These are phyloP conservation scores for Beta macrorhiza DNA, from an alignment of 179 eudicot species.

Conservation along the genomic window DNA sequence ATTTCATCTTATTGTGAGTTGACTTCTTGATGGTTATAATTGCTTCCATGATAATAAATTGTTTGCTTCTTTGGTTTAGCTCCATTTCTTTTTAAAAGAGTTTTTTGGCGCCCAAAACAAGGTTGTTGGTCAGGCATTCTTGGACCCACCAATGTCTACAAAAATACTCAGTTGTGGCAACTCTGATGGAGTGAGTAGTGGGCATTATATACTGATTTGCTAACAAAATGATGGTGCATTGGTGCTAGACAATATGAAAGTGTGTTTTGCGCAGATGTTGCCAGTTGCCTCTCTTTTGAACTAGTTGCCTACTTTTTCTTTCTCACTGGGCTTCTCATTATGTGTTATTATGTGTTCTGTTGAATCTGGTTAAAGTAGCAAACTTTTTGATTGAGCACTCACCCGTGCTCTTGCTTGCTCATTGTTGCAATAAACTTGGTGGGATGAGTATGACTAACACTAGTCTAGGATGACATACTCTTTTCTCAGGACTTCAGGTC, in stretches of 20 bases:
- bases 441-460: conserved; percentile 6
- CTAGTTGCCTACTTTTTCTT: conserved; percentile 17
- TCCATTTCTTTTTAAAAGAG: background rate
- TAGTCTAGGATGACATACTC: background rate
- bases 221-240: conserved; percentile 37
- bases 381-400: conserved; percentile 17
- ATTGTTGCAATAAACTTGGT: conserved; percentile 12
- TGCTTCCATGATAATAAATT: conserved; percentile 37
- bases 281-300: conserved; percentile 12
- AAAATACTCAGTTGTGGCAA: conserved; percentile 9
- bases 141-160: conserved; percentile 14
- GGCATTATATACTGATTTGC: conserved; percentile 14
- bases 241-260: conserved; percentile 26
- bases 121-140: background rate
- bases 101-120: conserved; percentile 18
- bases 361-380: conserved; percentile 31
- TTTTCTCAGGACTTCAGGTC: background rate
- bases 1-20: conserved; percentile 42
- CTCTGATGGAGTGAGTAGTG: conserved; percentile 18
- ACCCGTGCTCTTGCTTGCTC: conserved; percentile 15
- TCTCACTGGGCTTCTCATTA: conserved; percentile 25
- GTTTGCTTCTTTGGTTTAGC: conserved; percentile 22
- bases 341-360: conserved; percentile 29
- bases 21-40: conserved; percentile 51
- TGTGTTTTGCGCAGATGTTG: conserved; percentile 16